Percentiles rank a stretch among this genome's conserved stretches.
Evolutionary conservation across 306 rosid species (phyloP).

Genomic region (Parietaria judaica): DNA sequence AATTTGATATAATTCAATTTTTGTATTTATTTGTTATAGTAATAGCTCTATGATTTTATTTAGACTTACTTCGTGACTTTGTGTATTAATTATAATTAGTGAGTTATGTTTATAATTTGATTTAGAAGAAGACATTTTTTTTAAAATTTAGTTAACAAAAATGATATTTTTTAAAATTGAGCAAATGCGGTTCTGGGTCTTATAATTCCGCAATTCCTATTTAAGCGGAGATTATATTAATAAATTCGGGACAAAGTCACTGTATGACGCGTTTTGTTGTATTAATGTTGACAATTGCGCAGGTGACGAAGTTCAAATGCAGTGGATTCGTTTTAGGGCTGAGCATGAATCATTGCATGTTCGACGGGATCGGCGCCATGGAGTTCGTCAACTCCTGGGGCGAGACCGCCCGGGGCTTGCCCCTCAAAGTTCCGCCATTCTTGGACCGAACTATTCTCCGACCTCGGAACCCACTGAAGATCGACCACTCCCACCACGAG

Average conservation of each 20-base stretch:
- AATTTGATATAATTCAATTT: too few species aligned
- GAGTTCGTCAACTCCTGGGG: constrained; percentile 73
- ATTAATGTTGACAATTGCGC: not conserved
- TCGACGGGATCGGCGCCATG: constrained; percentile 65
- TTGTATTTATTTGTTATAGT: too few species aligned
- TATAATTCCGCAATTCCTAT: not conserved
- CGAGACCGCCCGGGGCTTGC: constrained; percentile 54
- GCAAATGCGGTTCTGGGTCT: too few species aligned
- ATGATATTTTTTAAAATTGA: too few species aligned
- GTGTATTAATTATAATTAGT: too few species aligned
- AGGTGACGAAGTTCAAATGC: constrained; percentile 76
- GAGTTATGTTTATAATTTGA: too few species aligned
- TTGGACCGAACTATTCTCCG: constrained; percentile 58
- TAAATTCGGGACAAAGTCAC: not conserved
- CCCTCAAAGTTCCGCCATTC: constrained; percentile 41
- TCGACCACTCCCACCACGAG: constrained; percentile 54
- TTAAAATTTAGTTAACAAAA: too few species aligned
- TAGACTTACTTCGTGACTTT: too few species aligned
- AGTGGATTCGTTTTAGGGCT: constrained; percentile 72
- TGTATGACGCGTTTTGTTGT: not conserved
- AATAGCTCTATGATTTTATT: too few species aligned
- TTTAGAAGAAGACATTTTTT: too few species aligned
- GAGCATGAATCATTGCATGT: constrained; percentile 52
- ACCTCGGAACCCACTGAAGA: constrained; percentile 49
- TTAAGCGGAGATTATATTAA: too few species aligned